Conservation (phyloP, 129 eudicot species). For the Helianthus annuus region DNA sequence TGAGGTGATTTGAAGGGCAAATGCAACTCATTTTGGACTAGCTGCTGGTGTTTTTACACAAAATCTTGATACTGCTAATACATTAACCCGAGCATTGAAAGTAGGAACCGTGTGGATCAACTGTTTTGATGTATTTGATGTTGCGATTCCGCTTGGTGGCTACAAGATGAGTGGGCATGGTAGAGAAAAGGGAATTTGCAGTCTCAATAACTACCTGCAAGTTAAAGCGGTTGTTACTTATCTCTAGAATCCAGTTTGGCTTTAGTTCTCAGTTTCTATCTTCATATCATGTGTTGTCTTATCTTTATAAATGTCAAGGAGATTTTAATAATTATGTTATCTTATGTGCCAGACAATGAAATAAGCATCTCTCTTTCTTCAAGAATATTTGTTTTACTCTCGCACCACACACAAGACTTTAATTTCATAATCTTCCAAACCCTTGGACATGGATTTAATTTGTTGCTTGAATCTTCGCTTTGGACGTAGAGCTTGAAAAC, state of each 20-base stretch:
- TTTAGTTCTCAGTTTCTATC: conserved; percentile 11
- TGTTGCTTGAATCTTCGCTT: conserved; percentile 45
- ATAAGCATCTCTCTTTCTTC: not conserved
- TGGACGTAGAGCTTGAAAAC: conserved; percentile 6
- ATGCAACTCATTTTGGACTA: conserved; percentile 24
- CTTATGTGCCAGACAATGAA: not conserved
- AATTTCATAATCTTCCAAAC: conserved; percentile 52
- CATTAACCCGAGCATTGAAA: conserved; percentile 49
- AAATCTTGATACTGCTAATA: conserved; percentile 44
- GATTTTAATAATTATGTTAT: not conserved
- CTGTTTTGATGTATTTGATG: conserved; percentile 53
- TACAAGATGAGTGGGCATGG: conserved; percentile 55
- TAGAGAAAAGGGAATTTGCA: conserved; percentile 51
- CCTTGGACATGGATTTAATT: conserved; percentile 42
- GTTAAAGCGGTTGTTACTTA: conserved; percentile 55
- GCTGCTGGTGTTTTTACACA: conserved; percentile 53
- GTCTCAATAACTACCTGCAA: conserved; percentile 47
- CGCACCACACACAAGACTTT: conserved; percentile 50
- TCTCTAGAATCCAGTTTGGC: conserved; percentile 51
- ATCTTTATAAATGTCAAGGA: not conserved
- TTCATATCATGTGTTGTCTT: conserved; percentile 10
- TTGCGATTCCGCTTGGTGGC: conserved; percentile 56
- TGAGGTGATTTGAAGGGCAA: conserved; percentile 44
- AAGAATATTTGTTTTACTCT: not conserved
- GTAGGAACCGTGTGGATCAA: conserved; percentile 51